Evolutionary conservation across 179 eudicot genomes (phyloP).

Genomic region (Drosera spatulata): DNA sequence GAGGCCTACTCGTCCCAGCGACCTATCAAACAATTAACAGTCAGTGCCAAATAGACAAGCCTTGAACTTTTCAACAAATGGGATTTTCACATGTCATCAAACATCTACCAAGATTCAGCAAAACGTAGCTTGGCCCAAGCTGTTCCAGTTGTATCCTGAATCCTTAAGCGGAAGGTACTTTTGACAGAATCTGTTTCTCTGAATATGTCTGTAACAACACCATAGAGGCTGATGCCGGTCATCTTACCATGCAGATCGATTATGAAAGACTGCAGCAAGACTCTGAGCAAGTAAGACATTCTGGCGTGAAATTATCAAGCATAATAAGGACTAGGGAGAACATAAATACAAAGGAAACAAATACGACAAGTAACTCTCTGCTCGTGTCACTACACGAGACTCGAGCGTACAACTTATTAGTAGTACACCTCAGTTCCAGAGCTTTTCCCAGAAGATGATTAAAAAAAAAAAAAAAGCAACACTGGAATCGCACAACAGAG

Average conservation of each 20-base stretch:
- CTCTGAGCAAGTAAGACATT: constrained; percentile 38
- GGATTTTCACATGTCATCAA: background rate
- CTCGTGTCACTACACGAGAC: too few relatives aligned
- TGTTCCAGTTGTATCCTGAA: constrained; percentile 68
- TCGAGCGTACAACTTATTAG: too few relatives aligned
- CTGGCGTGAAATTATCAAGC: constrained; percentile 5
- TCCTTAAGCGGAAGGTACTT: constrained; percentile 34
- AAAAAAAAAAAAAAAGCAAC: too few relatives aligned
- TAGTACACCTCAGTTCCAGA: too few relatives aligned
- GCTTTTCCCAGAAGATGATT: too few relatives aligned
- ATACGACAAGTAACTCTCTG: background rate
- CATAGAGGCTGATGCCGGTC: constrained; percentile 83
- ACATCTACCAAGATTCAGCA: constrained; percentile 48
- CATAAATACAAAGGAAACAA: background rate
- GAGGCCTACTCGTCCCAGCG: constrained; percentile 65
- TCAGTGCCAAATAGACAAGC: constrained; percentile 5
- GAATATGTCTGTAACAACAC: constrained; percentile 45
- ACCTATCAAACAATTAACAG: constrained; percentile 39
- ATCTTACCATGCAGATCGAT: constrained; percentile 80
- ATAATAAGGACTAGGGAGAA: background rate
- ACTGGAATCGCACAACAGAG: too few relatives aligned
- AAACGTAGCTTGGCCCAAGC: constrained; percentile 71
- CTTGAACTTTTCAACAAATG: constrained; percentile 1
- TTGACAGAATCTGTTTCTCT: constrained; percentile 28
- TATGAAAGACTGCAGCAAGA: constrained; percentile 66